phyloP scores from a whole-genome alignment of 2,329 filamentous ascomycete genomes.

The Fusarium zealandicum region DNA sequence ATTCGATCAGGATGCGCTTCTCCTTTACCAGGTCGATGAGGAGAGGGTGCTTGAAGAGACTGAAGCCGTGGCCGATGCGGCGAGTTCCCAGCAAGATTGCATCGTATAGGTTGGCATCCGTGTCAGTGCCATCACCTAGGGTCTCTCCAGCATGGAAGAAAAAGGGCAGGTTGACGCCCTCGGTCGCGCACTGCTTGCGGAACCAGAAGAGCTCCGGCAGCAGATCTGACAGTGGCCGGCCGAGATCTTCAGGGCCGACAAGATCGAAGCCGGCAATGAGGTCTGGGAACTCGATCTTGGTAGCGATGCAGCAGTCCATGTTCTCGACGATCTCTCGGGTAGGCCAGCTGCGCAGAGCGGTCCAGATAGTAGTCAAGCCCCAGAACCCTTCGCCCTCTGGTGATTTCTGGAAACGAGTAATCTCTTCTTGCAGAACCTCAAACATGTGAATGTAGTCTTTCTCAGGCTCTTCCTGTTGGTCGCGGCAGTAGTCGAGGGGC shows the following conservation, averaged over 20 bases:
- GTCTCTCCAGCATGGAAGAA: slow-evolving; percentile 96
- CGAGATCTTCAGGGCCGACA: slow-evolving; percentile 85
- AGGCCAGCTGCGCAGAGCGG: slow-evolving; percentile 69
- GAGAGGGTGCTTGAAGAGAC: slow-evolving; percentile 88
- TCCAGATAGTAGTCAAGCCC: slow-evolving; percentile 88
- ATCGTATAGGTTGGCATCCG: slow-evolving; percentile 86
- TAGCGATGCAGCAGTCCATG: slow-evolving; percentile 87
- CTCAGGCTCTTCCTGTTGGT: slow-evolving; percentile 71
- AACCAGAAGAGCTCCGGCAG: slow-evolving; percentile 94
- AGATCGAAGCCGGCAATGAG: slow-evolving; percentile 88
- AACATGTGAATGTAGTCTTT: slow-evolving; percentile 74
- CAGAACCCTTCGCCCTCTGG: slow-evolving; percentile 79
- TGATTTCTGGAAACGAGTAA: slow-evolving; percentile 75
- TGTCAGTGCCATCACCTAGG: slow-evolving; percentile 74
- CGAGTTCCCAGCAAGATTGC: slow-evolving; percentile 85
- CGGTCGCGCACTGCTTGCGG: slow-evolving; percentile 79
- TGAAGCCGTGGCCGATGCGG: slow-evolving; percentile 89
- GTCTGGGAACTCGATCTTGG: slow-evolving; percentile 80
- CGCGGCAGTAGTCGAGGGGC: slow-evolving; percentile 71
- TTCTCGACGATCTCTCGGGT: slow-evolving; percentile 74
- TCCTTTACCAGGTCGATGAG: slow-evolving; percentile 89
- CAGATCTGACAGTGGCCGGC: slow-evolving; percentile 76
- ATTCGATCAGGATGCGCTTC: slow-evolving; percentile 86
- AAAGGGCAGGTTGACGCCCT: slow-evolving; percentile 85
- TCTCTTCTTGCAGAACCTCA: slow-evolving; percentile 76